Evolutionary conservation across 2,329 filamentous ascomycete species (phyloP).

Genomic region (Sporothrix inflata): DNA sequence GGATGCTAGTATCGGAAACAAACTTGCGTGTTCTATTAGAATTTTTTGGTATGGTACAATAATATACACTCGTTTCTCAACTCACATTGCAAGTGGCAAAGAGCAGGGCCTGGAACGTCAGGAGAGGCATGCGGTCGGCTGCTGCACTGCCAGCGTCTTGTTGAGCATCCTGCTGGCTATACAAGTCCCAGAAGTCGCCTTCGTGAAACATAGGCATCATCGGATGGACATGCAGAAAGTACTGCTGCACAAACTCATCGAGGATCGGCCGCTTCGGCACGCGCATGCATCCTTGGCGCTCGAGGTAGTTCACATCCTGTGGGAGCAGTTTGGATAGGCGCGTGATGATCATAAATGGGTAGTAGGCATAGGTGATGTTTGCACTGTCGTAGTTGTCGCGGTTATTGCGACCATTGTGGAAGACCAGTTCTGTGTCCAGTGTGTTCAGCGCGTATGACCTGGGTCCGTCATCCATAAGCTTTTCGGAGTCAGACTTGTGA

Average conservation of each 20-base stretch:
- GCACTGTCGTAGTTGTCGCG: no score
- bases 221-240: slow-evolving; percentile 53
- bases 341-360: slow-evolving; percentile 47
- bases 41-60: background rate
- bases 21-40: slow-evolving; percentile 21
- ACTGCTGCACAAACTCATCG: slow-evolving; percentile 54
- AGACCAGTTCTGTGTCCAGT: no score
- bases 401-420: no score
- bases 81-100: slow-evolving; percentile 38
- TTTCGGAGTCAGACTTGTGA: no score
- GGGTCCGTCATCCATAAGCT: no score
- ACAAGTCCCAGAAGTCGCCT: slow-evolving; percentile 53
- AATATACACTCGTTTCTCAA: no score
- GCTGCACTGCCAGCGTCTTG: no score
- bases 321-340: slow-evolving; percentile 45
- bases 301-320: slow-evolving; percentile 52
- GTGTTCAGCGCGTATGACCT: no score
- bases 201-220: slow-evolving; percentile 51
- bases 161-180: slow-evolving; percentile 35
- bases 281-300: slow-evolving; percentile 51
- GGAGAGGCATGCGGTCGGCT: slow-evolving; percentile 48
- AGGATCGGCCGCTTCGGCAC: slow-evolving; percentile 48
- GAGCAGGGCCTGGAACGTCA: slow-evolving; percentile 51
- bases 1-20: slow-evolving; percentile 30
- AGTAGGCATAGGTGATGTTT: slow-evolving; percentile 45